A percentile compares a stretch with the other conserved stretches of the same genome.
phyloP scores from a whole-genome alignment of 2,329 filamentous ascomycete genomes.

The Endocalyx cinctus region DNA sequence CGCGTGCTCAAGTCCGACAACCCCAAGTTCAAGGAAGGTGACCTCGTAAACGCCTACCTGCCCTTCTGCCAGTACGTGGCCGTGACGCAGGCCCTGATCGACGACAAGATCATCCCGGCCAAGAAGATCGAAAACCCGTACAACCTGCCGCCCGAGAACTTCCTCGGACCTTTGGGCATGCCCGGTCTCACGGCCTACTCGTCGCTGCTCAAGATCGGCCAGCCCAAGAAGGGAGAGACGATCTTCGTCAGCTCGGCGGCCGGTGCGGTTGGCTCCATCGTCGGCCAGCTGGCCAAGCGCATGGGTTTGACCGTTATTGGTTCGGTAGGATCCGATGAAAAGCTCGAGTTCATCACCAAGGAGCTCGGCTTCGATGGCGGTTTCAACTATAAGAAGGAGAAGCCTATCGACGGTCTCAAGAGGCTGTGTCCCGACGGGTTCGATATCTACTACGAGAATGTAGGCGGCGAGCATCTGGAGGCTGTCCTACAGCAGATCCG shows the following conservation, averaged over 20 bases:
- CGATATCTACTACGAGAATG: conserved; percentile 80
- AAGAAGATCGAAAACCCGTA: conserved; percentile 61
- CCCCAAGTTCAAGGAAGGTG: conserved; percentile 56
- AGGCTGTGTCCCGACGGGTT: conserved; percentile 67
- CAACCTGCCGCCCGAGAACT: conserved; percentile 56
- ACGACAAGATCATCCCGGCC: conserved; percentile 8
- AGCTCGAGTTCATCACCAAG: conserved; percentile 65
- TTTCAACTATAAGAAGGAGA: conserved; percentile 80
- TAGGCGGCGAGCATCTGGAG: conserved; percentile 70
- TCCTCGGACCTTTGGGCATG: conserved; percentile 70
- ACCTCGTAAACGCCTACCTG: conserved; percentile 50
- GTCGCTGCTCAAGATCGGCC: conserved; percentile 69
- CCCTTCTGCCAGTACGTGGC: conserved; percentile 60
- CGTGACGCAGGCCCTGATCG: conserved; percentile 38
- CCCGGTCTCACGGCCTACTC: conserved; percentile 72
- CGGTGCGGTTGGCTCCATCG: conserved; percentile 70
- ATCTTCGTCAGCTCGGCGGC: conserved; percentile 73
- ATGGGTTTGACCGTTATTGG: conserved; percentile 71
- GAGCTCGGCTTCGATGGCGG: conserved; percentile 67
- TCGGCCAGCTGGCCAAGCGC: conserved; percentile 72
- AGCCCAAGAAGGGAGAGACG: conserved; percentile 71
- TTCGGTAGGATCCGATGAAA: conserved; percentile 71
- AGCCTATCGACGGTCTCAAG: conserved; percentile 56
- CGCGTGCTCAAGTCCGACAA: conserved; percentile 63
- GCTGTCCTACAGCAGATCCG: conserved; percentile 57